phyloP scores from a whole-genome alignment of 2,329 filamentous ascomycete genomes.

The Ceratocystis cubensis region DNA sequence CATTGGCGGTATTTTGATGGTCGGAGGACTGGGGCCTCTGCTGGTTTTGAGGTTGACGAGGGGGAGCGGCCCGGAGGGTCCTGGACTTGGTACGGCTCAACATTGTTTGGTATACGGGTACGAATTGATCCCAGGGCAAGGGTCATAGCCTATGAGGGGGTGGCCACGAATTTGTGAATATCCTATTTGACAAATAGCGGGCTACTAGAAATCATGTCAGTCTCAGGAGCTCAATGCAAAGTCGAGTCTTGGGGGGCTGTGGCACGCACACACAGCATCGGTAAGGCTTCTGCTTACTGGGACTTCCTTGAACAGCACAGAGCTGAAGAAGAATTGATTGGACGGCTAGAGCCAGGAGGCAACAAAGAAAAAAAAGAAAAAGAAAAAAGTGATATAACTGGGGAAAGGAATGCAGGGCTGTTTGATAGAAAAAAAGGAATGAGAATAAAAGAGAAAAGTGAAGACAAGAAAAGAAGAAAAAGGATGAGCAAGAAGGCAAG shows the following conservation, averaged over 20 bases:
- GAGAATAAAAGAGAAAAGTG: constrained; percentile 4
- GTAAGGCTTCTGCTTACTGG: constrained; percentile 5
- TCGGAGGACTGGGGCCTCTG: constrained; percentile 24
- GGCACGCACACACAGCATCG: constrained; percentile 6
- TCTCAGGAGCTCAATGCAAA: constrained; percentile 1
- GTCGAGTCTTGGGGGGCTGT: neutral
- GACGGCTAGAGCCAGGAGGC: neutral
- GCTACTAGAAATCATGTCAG: neutral
- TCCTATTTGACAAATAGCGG: neutral
- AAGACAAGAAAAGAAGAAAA: neutral
- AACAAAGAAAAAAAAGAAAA: constrained; percentile 7
- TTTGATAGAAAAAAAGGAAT: constrained; percentile 1
- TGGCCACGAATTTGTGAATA: constrained; percentile 6
- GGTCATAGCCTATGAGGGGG: constrained; percentile 9
- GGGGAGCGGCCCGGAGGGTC: constrained; percentile 28
- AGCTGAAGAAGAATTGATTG: constrained; percentile 6
- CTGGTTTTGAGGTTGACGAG: constrained; percentile 21
- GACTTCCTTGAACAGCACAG: constrained; percentile 4
- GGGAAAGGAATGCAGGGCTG: neutral
- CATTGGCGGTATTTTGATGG: constrained; percentile 52
- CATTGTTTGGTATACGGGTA: constrained; percentile 32
- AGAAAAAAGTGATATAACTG: neutral
- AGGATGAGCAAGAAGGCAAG: constrained; percentile 5
- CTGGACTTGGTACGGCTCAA: constrained; percentile 38
- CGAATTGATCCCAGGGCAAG: neutral